Percentiles rank a stretch among this genome's conserved stretches.
phyloP scores from a whole-genome alignment of 2,329 filamentous ascomycete genomes.

The Ophiostoma sp. region DNA sequence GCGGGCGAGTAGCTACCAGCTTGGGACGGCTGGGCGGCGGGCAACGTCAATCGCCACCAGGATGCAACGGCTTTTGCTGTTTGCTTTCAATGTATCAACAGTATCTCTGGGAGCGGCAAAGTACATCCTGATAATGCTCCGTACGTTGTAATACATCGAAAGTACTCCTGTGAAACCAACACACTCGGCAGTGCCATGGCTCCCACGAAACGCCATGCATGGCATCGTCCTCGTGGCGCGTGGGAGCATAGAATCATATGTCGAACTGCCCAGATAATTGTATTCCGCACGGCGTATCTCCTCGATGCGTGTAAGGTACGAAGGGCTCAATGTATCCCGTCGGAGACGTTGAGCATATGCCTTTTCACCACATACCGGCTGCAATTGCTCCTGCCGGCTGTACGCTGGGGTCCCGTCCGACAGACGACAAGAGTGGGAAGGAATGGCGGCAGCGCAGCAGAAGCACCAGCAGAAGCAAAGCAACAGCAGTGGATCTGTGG shows the following conservation, averaged over 20 bases:
- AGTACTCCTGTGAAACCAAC: background rate
- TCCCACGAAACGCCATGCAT: background rate
- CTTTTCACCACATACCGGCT: background rate
- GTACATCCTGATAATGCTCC: background rate
- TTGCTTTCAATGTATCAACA: background rate
- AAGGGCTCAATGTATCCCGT: no score
- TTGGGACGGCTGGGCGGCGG: background rate
- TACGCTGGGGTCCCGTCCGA: background rate
- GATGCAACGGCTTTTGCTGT: background rate
- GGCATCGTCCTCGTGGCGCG: background rate
- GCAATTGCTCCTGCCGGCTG: slow-evolving; percentile 6
- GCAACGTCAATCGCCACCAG: background rate
- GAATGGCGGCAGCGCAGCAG: slow-evolving; percentile 1
- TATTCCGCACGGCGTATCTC: background rate
- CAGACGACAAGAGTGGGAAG: background rate
- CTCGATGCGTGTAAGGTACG: no score
- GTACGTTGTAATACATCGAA: background rate
- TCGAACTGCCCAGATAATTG: background rate
- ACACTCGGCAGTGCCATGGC: background rate
- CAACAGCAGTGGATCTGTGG: slow-evolving; percentile 7
- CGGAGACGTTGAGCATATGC: background rate
- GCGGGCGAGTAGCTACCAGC: background rate
- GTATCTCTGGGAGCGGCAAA: background rate
- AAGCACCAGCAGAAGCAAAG: background rate
- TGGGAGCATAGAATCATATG: background rate